phyloP scores from a whole-genome alignment of 2,329 filamentous ascomycete genomes.

The Diaporthe vaccinii region DNA sequence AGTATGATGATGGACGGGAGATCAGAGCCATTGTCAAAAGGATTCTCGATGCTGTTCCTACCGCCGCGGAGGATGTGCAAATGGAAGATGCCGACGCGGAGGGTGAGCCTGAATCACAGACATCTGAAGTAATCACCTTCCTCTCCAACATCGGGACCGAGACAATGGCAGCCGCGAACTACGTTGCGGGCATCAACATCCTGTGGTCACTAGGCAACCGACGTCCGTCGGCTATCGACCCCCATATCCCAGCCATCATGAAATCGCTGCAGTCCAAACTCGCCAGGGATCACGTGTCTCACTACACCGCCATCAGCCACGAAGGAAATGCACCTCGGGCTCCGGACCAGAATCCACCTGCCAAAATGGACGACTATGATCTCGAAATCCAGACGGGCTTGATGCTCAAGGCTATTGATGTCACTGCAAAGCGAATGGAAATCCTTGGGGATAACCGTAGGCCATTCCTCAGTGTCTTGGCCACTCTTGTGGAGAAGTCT shows the following conservation, averaged over 20 bases:
- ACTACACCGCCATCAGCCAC: conserved; percentile 72
- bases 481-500: conserved; percentile 95
- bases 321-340: conserved; percentile 59
- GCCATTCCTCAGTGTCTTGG: conserved; percentile 94
- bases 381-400: conserved; percentile 90
- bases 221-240: conserved; percentile 88
- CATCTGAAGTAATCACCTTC: conserved; percentile 88
- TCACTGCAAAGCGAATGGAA: conserved; percentile 93
- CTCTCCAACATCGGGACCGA: conserved; percentile 90
- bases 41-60: conserved; percentile 88
- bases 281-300: conserved; percentile 91
- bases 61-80: conserved; percentile 70
- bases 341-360: conserved; percentile 68
- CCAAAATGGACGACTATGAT: conserved; percentile 80
- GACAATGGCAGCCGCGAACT: conserved; percentile 83
- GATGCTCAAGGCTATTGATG: conserved; percentile 95
- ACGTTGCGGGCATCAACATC: conserved; percentile 91
- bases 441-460: conserved; percentile 90
- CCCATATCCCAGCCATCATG: conserved; percentile 90
- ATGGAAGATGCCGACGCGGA: conserved; percentile 87
- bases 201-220: conserved; percentile 91
- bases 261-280: conserved; percentile 93
- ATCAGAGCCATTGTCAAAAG: conserved; percentile 83
- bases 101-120: conserved; percentile 83
- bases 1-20: conserved; percentile 76